Conservation (phyloP, 225 moss, liverwort and hornwort genomes). For the Pseudoscleropodium purum region DNA sequence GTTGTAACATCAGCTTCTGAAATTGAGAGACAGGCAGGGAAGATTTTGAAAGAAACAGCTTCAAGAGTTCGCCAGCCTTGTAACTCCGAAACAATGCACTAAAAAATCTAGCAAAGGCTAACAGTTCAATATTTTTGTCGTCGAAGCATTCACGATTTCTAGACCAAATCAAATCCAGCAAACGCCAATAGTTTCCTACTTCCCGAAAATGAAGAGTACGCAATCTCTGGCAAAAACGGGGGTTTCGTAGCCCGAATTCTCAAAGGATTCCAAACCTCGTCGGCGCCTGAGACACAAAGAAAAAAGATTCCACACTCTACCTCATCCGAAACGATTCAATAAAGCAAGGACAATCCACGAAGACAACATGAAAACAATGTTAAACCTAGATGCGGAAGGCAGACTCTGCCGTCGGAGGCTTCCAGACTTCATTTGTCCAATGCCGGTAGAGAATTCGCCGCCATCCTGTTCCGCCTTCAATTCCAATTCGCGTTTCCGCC, state of each 20-base stretch:
- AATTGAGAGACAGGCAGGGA: neutral
- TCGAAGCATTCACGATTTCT: neutral
- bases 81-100: neutral
- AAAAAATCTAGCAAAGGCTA: neutral
- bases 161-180: neutral
- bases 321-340: neutral
- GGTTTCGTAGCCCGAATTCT: neutral
- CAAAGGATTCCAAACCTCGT: neutral
- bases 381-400: constrained; percentile 7
- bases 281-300: neutral
- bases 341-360: neutral
- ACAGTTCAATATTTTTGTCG: neutral
- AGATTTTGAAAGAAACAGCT: neutral
- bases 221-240: neutral
- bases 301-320: neutral
- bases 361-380: neutral
- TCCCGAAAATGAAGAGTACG: neutral
- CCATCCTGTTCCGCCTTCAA: constrained; percentile 1
- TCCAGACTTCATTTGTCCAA: neutral
- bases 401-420: neutral
- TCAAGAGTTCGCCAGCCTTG: neutral
- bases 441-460: neutral
- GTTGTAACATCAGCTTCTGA: neutral
- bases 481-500: constrained; percentile 33
- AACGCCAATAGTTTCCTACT: neutral